Percentiles rank a stretch among this genome's conserved stretches.
Evolutionary conservation across 352 stramenopile species (phyloP).

Genomic region (Phytophthora vignae): DNA sequence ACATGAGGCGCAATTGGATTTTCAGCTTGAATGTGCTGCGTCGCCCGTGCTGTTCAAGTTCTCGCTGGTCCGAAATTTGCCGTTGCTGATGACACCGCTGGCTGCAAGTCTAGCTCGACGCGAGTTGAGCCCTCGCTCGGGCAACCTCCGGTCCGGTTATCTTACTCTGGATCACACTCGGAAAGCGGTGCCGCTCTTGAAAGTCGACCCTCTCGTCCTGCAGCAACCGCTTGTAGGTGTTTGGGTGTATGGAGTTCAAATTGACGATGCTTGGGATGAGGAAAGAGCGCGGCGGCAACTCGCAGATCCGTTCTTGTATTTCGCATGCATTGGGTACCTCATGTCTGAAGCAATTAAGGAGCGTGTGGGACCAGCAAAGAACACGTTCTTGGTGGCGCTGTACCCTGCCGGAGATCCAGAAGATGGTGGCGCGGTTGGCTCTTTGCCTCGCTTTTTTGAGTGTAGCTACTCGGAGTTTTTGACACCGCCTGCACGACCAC

Average conservation of each 20-base stretch:
- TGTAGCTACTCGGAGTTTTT: conserved; percentile 52
- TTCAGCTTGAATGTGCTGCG: conserved; percentile 51
- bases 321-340: conserved; percentile 65
- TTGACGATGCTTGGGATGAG: conserved; percentile 63
- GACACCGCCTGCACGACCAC: conserved; percentile 18
- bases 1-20: conserved; percentile 51
- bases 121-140: conserved; percentile 51
- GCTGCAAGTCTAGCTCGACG: conserved; percentile 62
- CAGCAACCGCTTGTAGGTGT: conserved; percentile 75
- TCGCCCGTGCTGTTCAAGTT: conserved; percentile 60
- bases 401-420: conserved; percentile 45
- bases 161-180: conserved; percentile 78
- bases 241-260: conserved; percentile 74
- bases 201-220: conserved; percentile 73
- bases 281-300: conserved; percentile 42
- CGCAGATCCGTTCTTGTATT: conserved; percentile 64
- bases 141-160: conserved; percentile 58
- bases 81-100: conserved; percentile 81
- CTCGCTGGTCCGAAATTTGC: conserved; percentile 69
- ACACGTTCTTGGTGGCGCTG: conserved; percentile 75
- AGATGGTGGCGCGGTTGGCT: conserved; percentile 25
- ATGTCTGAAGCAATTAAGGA: conserved; percentile 66
- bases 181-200: conserved; percentile 78
- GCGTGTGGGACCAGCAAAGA: conserved; percentile 52
- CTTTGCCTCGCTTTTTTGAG: conserved; percentile 79